These are phyloP conservation scores for Pontederia crassipes DNA, from an alignment of 176 grass and related monocot species.

Conservation along the genomic window DNA sequence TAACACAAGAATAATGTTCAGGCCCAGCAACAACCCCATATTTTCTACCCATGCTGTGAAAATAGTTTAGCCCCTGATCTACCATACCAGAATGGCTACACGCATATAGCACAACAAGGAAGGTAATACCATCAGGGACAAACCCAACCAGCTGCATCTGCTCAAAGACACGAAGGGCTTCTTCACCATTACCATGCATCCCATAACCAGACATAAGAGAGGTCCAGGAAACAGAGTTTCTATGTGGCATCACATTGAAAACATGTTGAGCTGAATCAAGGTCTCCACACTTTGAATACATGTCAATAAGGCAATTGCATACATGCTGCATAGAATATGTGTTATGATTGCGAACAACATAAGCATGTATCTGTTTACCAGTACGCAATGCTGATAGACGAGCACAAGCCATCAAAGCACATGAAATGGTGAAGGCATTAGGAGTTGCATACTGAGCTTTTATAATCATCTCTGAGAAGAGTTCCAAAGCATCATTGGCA, in stretches of 20 bases:
- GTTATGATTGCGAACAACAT: conserved; percentile 36
- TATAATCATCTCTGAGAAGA: conserved; percentile 55
- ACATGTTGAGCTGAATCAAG: conserved; percentile 53
- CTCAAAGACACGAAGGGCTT: conserved; percentile 57
- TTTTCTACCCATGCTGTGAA: conserved; percentile 47
- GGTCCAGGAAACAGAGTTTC: conserved; percentile 78
- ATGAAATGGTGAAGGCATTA: conserved; percentile 76
- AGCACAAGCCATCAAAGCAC: conserved; percentile 76
- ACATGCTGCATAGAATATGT: conserved; percentile 40
- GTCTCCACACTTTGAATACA: conserved; percentile 79
- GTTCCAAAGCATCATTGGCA: conserved; percentile 51
- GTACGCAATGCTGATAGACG: conserved; percentile 48
- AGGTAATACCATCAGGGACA: conserved; percentile 63
- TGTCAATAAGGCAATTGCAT: conserved; percentile 74
- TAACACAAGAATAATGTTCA: conserved; percentile 78
- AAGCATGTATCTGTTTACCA: conserved; percentile 82
- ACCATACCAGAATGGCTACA: conserved; percentile 88
- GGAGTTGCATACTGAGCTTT: conserved; percentile 31
- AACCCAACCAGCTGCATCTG: conserved; percentile 59
- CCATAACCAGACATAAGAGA: conserved; percentile 82
- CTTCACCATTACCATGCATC: conserved; percentile 65
- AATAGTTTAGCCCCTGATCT: conserved; percentile 55
- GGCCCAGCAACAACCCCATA: conserved; percentile 47
- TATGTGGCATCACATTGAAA: conserved; percentile 52
- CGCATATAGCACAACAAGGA: conserved; percentile 78